Evolutionary conservation across 2,329 filamentous ascomycete genomes (phyloP), one percentile per base, ranked within the genome.

Genomic region (Dryadomyces quercivorus): DNA sequence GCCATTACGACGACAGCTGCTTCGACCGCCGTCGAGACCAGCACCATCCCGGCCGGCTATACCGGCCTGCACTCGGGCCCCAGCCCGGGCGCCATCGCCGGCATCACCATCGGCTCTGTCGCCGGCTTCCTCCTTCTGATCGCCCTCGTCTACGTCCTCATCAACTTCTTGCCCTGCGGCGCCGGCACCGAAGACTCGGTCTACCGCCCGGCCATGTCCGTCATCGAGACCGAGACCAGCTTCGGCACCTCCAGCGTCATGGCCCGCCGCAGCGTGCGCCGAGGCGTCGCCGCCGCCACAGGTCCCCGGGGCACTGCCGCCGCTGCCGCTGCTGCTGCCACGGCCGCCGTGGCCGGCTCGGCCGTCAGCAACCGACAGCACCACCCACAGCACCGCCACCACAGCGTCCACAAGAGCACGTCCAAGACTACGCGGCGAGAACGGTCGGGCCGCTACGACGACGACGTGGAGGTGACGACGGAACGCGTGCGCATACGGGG

Each of bases 41-140:
- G 61, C 21, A 64, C 64, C 5, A 61, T 69, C 34, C 66, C 67
- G 2, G 59, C 62, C 43, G 55, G 56, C 34, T 70, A 70, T 59
- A 63, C 61, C 31, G 42, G 56, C n/a, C 59, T 64, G 20, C 18
- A 59, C 47, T 54, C 55, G 3, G 59, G 63, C 3, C 66, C 63
- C 1, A 56, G 58, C 46, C 58, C 66, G 1, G 71, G 72, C 49
- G 62, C 70, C 15, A 66, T 74, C 9, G 66, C 67, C 63, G 65
- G 65, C 64, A 66, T 76, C 58, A 63, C 61, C 7, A 63, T 70
- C 21, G 68, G 68, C 45, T 68, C 69, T 22, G 72, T 61, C 71
- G 82, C 16, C 77, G 68, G 64, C 13, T 70, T 70, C 50, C 55
- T 69, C 26, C 60, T 69, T 9, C 51, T 69, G 1, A 59, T 69